phyloP scores from a whole-genome alignment of 345 rosid species.

The Ricinus communis region DNA sequence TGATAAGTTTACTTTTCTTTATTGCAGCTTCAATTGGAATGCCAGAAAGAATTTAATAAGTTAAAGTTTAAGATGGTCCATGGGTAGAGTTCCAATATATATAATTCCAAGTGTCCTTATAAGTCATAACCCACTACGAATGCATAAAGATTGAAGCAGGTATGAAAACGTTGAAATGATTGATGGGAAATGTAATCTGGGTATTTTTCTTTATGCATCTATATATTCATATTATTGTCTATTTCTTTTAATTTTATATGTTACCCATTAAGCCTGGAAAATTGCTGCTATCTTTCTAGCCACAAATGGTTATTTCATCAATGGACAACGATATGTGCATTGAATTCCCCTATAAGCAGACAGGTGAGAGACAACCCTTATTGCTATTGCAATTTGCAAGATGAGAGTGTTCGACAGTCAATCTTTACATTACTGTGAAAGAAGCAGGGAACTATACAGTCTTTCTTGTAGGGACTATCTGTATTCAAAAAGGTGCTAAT shows the following conservation, averaged over 20 bases:
- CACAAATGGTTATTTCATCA: slow-evolving; percentile 12
- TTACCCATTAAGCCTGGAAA: slow-evolving; percentile 24
- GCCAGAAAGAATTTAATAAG: too few relatives aligned
- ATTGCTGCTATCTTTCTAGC: neutral
- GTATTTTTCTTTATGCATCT: too few relatives aligned
- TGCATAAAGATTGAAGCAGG: slow-evolving; percentile 1
- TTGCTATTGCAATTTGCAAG: slow-evolving; percentile 6
- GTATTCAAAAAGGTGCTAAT: neutral
- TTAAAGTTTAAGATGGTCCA: too few relatives aligned
- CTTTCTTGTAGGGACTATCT: slow-evolving; percentile 5
- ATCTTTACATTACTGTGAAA: slow-evolving; percentile 11
- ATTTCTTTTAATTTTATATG: too few relatives aligned
- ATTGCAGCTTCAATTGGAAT: too few relatives aligned
- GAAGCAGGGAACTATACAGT: neutral
- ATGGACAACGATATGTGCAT: slow-evolving; percentile 32
- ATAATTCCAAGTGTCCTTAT: neutral
- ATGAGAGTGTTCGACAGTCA: slow-evolving; percentile 9
- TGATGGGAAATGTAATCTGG: slow-evolving; percentile 26
- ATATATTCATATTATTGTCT: too few relatives aligned
- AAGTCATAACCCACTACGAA: neutral
- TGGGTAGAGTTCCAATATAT: neutral
- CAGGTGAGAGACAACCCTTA: slow-evolving; percentile 31
- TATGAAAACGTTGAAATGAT: slow-evolving; percentile 19
- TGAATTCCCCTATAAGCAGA: slow-evolving; percentile 27
- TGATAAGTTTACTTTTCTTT: too few relatives aligned